Evolutionary conservation across 2,329 filamentous ascomycete genomes (phyloP).

Genomic region (Didymella pinodella): DNA sequence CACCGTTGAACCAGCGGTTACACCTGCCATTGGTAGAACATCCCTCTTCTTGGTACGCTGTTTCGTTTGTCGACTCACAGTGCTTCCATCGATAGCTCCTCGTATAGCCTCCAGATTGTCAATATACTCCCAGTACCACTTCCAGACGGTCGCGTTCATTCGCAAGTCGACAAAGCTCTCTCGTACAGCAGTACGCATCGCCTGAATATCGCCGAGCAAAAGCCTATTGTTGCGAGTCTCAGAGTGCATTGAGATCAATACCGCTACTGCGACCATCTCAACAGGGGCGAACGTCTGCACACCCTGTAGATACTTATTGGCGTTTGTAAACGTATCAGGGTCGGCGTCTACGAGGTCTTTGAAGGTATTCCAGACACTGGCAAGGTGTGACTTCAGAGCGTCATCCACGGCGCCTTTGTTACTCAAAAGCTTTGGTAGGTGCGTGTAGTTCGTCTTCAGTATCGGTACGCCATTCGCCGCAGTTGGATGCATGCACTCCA

Average conservation of each 20-base stretch:
- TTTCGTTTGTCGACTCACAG: slow-evolving; percentile 19
- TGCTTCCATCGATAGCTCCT: slow-evolving; percentile 36
- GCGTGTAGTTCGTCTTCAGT: slow-evolving; percentile 31
- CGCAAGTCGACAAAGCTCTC: slow-evolving; percentile 42
- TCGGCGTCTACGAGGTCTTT: slow-evolving; percentile 38
- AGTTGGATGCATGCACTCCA: slow-evolving; percentile 44
- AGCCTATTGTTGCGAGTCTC: slow-evolving; percentile 38
- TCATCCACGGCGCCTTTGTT: slow-evolving; percentile 41
- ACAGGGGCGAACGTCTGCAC: slow-evolving; percentile 49
- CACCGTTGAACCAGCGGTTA: slow-evolving; percentile 13
- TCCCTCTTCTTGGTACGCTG: not conserved
- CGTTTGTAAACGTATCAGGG: slow-evolving; percentile 42
- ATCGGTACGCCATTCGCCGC: slow-evolving; percentile 35
- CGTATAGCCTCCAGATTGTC: slow-evolving; percentile 38
- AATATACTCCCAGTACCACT: slow-evolving; percentile 44
- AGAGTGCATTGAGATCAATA: slow-evolving; percentile 45
- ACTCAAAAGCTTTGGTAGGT: slow-evolving; percentile 37
- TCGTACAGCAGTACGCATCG: slow-evolving; percentile 36
- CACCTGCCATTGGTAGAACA: not conserved
- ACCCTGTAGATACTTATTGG: slow-evolving; percentile 31
- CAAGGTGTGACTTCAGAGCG: slow-evolving; percentile 43
- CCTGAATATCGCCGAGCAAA: slow-evolving; percentile 43
- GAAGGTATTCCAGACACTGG: slow-evolving; percentile 45
- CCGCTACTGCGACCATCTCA: slow-evolving; percentile 46
- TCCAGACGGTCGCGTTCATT: slow-evolving; percentile 39